phyloP scores from a whole-genome alignment of 208 protist species.

The Acanthamoeba castellanii region DNA sequence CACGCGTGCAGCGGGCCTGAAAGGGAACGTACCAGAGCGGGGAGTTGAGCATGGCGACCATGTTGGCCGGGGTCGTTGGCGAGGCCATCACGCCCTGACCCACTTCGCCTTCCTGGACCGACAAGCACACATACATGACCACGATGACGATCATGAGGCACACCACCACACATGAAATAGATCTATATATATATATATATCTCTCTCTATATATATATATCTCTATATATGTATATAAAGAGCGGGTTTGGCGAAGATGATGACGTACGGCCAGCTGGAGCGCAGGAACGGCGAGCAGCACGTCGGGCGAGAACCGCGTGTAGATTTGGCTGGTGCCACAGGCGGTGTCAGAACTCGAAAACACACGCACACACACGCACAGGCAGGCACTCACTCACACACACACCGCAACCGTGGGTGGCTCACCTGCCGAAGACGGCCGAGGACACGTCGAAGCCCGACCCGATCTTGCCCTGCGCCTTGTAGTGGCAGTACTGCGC shows the following conservation, averaged over 20 bases:
- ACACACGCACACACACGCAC: not conserved
- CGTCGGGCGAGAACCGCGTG: conserved; percentile 79
- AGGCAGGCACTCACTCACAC: not conserved
- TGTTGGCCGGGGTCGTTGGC: conserved; percentile 19
- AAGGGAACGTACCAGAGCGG: not conserved
- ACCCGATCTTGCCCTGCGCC: conserved; percentile 97
- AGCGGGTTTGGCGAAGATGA: no score
- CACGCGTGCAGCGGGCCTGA: not conserved
- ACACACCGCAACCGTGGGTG: no score
- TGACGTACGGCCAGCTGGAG: not conserved
- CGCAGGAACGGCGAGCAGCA: conserved; percentile 40
- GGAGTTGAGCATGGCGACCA: conserved; percentile 84
- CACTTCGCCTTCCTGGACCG: not conserved
- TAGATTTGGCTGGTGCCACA: conserved; percentile 58
- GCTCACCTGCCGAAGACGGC: conserved; percentile 93
- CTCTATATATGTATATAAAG: no score
- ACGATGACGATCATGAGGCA: not conserved
- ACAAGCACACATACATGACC: conserved; percentile 32
- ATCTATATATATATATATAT: no score
- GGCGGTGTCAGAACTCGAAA: no score
- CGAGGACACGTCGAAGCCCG: conserved; percentile 97
- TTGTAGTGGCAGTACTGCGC: conserved; percentile 95
- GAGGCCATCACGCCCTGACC: conserved; percentile 75
- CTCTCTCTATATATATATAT: no score
- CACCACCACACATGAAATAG: no score